These are phyloP conservation scores for Eragrostis nindensis DNA, from an alignment of 176 grass and related monocot genomes.

Conservation along the genomic window DNA sequence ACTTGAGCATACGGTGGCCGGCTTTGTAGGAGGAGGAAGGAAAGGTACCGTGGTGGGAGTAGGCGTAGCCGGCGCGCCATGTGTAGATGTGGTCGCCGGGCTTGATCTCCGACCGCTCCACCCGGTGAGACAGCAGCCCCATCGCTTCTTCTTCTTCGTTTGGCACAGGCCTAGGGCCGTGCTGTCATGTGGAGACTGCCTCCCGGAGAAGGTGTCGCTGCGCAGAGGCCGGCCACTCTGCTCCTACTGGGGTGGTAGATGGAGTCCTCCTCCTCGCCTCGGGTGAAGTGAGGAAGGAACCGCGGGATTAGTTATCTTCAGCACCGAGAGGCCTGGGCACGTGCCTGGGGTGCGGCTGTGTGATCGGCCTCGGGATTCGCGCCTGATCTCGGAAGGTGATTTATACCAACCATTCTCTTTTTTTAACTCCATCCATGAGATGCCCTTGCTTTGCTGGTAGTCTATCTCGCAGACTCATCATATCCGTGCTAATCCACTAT, in stretches of 20 bases:
- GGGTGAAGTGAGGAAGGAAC: neutral
- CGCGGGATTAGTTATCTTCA: constrained; percentile 3
- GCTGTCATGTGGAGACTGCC: neutral
- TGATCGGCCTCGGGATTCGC: constrained; percentile 40
- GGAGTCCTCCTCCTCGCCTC: too few species aligned
- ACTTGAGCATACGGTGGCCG: neutral
- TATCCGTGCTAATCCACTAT: too few species aligned
- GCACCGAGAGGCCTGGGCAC: constrained; percentile 31
- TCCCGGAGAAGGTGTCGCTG: too few species aligned
- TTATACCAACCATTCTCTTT: too few species aligned
- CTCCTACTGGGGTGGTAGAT: neutral
- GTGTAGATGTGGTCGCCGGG: constrained; percentile 92
- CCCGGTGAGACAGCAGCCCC: constrained; percentile 55
- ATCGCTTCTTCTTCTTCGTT: constrained; percentile 9
- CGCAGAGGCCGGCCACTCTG: too few species aligned
- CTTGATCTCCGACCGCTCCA: constrained; percentile 64
- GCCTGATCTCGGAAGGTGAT: constrained; percentile 11
- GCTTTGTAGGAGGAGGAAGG: neutral
- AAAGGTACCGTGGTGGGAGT: constrained; percentile 77
- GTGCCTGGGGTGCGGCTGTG: constrained; percentile 14
- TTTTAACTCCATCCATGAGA: neutral
- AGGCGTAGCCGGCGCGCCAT: constrained; percentile 66
- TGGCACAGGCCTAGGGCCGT: neutral
- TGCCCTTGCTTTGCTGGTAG: too few species aligned
- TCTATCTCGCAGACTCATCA: too few species aligned